Evolutionary conservation across 2,329 filamentous ascomycete genomes (phyloP).

Genomic region (Chaetoscypha palmicola): DNA sequence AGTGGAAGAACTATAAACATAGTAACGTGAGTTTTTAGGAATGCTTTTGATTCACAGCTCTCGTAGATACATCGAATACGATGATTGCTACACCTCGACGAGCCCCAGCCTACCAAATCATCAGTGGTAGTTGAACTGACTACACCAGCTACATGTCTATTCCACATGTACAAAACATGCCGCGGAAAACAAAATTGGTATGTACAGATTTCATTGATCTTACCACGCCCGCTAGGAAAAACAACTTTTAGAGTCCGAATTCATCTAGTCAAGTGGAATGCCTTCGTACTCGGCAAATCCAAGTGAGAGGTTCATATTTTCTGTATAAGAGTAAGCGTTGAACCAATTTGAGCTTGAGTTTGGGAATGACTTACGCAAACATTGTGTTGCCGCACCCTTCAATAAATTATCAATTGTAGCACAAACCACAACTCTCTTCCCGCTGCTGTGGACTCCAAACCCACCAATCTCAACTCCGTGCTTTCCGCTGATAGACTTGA

Average conservation of each 20-base stretch:
- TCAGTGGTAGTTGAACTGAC: not conserved
- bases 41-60: no score
- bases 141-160: not conserved
- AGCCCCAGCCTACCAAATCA: not conserved
- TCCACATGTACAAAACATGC: not conserved
- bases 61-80: no score
- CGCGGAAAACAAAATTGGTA: not conserved
- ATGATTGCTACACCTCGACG: not conserved
- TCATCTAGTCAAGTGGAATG: constrained; percentile 49
- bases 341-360: no score
- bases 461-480: constrained; percentile 92
- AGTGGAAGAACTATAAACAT: no score
- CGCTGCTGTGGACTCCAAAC: constrained; percentile 84
- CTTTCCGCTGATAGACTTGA: constrained; percentile 76
- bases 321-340: no score
- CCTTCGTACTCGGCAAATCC: constrained; percentile 86
- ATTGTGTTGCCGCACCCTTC: constrained; percentile 90
- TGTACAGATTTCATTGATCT: not conserved
- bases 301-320: constrained; percentile 92
- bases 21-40: no score
- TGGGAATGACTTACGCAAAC: constrained; percentile 63
- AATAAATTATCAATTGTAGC: constrained; percentile 89
- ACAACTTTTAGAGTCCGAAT: constrained; percentile 1
- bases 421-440: constrained; percentile 89
- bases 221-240: not conserved